Percentiles rank a stretch among this genome's conserved stretches.
phyloP scores from a whole-genome alignment of 495 filamentous ascomycete genomes.

The Aspergillus leporis region DNA sequence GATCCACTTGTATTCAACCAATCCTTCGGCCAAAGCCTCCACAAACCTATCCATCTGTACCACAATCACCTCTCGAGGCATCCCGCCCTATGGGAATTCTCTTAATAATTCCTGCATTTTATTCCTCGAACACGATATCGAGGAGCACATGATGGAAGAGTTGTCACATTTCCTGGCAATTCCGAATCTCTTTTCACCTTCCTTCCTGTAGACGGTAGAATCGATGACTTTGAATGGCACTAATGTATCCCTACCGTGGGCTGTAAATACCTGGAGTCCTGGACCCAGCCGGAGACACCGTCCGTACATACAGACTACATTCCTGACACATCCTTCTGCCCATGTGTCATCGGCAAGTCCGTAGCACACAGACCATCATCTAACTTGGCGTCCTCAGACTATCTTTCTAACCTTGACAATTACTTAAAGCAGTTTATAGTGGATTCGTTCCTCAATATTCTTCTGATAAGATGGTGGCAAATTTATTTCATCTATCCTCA shows the following conservation, averaged over 20 bases:
- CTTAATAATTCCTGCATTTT: constrained; percentile 8
- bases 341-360: constrained; percentile 31
- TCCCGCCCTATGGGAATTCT: constrained; percentile 12
- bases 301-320: constrained; percentile 9
- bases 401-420: constrained; percentile 13
- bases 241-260: constrained; percentile 3
- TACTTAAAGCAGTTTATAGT: constrained; percentile 1
- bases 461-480: constrained; percentile 30
- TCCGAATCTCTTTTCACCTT: neutral
- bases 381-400: constrained; percentile 19
- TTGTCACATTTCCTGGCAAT: neutral
- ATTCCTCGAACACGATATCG: constrained; percentile 2
- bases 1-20: constrained; percentile 10
- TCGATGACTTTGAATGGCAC: neutral
- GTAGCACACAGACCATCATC: constrained; percentile 18
- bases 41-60: constrained; percentile 2
- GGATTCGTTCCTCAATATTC: constrained; percentile 5
- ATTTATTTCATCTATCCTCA: constrained; percentile 3
- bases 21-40: constrained; percentile 11
- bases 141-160: neutral
- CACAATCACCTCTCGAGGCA: constrained; percentile 3
- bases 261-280: neutral
- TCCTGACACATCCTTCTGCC: constrained; percentile 22
- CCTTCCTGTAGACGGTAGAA: neutral
- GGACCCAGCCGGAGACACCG: constrained; percentile 23